Evolutionary conservation across 805 yeast genomes (phyloP), one percentile per base, ranked within the genome.

Genomic region (Metschnikowia santaceciliae): DNA sequence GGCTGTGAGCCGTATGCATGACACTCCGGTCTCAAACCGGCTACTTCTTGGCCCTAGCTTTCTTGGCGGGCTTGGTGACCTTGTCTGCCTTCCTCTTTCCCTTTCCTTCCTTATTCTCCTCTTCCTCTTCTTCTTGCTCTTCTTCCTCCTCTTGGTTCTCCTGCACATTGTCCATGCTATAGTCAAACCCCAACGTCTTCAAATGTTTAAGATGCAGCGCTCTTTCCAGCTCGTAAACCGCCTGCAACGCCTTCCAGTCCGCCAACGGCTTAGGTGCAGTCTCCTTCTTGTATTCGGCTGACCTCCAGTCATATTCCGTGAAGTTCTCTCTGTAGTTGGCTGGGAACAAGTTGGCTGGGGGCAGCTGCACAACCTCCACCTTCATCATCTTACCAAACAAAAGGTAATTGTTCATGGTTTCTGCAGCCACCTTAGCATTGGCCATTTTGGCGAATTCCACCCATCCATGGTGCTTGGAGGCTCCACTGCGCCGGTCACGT

Each of bases 381-480:
- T 88, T 85, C 60, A 94, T 73, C 54, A 91, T 79, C 68, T 92
- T 97, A 6, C 95, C 95, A 72, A 88, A 84, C 42, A 94, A 66
- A 55, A 94, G 77, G 63, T 94, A 94, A 71, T 94, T 94, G 70
- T 94, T 85, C 99, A 94, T 94, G 42, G 97, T 84, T 58, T 94
- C 98, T 54, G 87, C 88, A 3, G 97, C 99, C 54, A 90, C 77
- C 59, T 82, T 79, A 42, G 98, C 97, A 50, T 87, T 95, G 44
- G 84, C 88, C 36, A 67, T 64, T 49, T 82, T 77, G 39, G 78
- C 80, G 63, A 92, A 94, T 70, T 94, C 97, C 42, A 94, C 74
- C 68, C 89, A 92, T 6, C 90, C 98, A 68, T 83, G 92, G 67
- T 90, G 97, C 71, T 90, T 91, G 14, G 96, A 84, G 49, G 84